These are phyloP conservation scores for Tillandsia leiboldiana DNA, from an alignment of 176 grass and related monocot genomes.

Conservation along the genomic window DNA sequence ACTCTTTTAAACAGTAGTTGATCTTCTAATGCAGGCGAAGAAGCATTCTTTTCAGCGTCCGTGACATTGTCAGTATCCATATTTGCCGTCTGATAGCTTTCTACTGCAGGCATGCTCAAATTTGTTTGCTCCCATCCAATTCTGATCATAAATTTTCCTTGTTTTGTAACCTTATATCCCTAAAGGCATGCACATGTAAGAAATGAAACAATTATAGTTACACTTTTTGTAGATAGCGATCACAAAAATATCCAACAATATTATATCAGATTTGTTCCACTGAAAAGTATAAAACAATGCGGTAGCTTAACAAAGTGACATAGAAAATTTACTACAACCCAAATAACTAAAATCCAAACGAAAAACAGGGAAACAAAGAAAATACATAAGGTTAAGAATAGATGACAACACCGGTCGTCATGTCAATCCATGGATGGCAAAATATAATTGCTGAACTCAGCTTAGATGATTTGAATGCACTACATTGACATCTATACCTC, in stretches of 20 bases:
- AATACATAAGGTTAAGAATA: too few species aligned
- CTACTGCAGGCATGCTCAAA: conserved; percentile 58
- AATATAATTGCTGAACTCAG: too few species aligned
- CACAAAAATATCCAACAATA: neutral
- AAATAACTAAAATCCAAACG: too few species aligned
- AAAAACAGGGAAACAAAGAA: too few species aligned
- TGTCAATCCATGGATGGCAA: too few species aligned
- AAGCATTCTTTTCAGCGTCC: conserved; percentile 28
- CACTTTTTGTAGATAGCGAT: neutral
- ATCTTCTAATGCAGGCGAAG: conserved; percentile 28
- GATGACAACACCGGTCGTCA: too few species aligned
- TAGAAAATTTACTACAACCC: too few species aligned
- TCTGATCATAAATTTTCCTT: conserved; percentile 61
- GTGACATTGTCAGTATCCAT: conserved; percentile 48
- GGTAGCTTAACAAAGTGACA: too few species aligned
- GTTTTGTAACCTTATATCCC: conserved; percentile 95
- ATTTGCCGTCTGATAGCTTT: conserved; percentile 96
- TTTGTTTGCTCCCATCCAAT: conserved; percentile 82
- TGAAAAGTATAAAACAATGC: too few species aligned
- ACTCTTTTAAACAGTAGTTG: conserved; percentile 77
- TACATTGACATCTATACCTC: too few species aligned
- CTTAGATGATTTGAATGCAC: too few species aligned
- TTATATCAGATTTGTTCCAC: neutral
- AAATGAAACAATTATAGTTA: conserved; percentile 14
- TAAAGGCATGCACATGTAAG: conserved; percentile 27